These are phyloP conservation scores for Saturnispora zaruensis DNA, from an alignment of 805 yeast species.

Conservation along the genomic window DNA sequence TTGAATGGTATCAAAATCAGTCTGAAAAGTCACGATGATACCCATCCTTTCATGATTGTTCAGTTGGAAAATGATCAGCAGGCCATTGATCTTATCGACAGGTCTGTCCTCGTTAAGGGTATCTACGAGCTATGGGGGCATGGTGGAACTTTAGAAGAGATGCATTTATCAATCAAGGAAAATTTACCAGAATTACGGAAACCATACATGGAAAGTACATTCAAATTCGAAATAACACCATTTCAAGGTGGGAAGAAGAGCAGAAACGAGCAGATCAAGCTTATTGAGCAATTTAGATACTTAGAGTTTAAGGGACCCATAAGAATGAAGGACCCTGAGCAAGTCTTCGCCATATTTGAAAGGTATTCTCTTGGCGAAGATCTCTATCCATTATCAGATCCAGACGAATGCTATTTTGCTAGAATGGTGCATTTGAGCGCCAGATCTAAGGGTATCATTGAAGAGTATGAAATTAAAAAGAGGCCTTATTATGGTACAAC, in stretches of 20 bases:
- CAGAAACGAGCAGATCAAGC: slow-evolving; percentile 40
- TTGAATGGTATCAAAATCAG: slow-evolving; percentile 50
- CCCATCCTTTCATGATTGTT: slow-evolving; percentile 64
- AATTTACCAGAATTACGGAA: slow-evolving; percentile 24
- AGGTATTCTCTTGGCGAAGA: slow-evolving; percentile 39
- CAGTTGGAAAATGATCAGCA: slow-evolving; percentile 55
- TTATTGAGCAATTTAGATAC: slow-evolving; percentile 66
- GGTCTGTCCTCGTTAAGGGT: slow-evolving; percentile 65
- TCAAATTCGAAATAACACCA: slow-evolving; percentile 76
- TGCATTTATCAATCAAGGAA: slow-evolving; percentile 45
- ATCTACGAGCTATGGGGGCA: slow-evolving; percentile 82
- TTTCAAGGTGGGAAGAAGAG: slow-evolving; percentile 59
- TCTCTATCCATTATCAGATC: slow-evolving; percentile 38
- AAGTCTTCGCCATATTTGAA: slow-evolving; percentile 64
- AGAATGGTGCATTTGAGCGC: slow-evolving; percentile 57
- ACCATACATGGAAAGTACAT: slow-evolving; percentile 39
- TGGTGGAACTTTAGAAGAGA: slow-evolving; percentile 44
- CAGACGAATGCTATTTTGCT: slow-evolving; percentile 64
- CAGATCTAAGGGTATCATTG: slow-evolving; percentile 55
- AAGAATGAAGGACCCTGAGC: slow-evolving; percentile 66
- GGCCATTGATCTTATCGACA: slow-evolving; percentile 52
- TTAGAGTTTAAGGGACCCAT: slow-evolving; percentile 72
- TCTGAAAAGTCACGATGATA: slow-evolving; percentile 46
- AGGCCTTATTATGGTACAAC: slow-evolving; percentile 92
- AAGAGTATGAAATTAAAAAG: slow-evolving; percentile 69